phyloP scores from a whole-genome alignment of 1,139 yeast species.

The Torulaspora globosa region DNA sequence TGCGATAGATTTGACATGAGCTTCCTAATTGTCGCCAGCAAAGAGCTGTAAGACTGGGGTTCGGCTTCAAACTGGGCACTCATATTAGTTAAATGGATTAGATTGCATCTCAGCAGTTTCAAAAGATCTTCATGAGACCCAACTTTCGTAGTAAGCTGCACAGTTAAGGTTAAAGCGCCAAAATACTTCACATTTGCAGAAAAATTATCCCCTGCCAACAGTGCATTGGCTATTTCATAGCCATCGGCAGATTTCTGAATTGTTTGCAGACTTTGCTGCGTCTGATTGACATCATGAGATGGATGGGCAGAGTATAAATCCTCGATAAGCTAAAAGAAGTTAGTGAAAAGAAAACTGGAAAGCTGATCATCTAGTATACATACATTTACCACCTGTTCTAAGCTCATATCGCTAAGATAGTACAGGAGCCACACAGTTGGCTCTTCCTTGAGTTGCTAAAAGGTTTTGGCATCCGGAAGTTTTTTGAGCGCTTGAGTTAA shows the following conservation, averaged over 20 bases:
- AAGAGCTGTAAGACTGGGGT: conserved; percentile 16
- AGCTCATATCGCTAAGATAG: conserved; percentile 7
- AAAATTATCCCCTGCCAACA: conserved; percentile 39
- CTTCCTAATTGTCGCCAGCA: conserved; percentile 42
- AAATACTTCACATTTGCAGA: conserved; percentile 57
- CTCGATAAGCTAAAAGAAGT: conserved; percentile 27
- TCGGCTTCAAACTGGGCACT: conserved; percentile 19
- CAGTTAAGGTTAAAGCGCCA: conserved; percentile 69
- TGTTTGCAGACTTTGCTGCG: conserved; percentile 51
- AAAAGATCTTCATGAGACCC: conserved; percentile 23
- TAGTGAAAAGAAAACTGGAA: neutral
- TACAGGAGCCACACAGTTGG: neutral
- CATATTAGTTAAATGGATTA: conserved; percentile 26
- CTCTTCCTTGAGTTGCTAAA: neutral
- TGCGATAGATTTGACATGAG: conserved; percentile 53
- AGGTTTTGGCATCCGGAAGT: neutral
- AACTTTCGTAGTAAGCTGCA: conserved; percentile 43
- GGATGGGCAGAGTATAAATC: conserved; percentile 31
- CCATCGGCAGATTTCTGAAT: conserved; percentile 55
- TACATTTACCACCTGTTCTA: conserved; percentile 26
- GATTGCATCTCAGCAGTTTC: conserved; percentile 29
- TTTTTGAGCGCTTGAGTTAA: neutral
- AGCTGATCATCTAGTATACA: conserved; percentile 3
- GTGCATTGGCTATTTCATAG: conserved; percentile 46
- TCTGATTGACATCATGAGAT: conserved; percentile 41